phyloP scores from a whole-genome alignment of 305 asterid species.

The Petunia hybrid region DNA sequence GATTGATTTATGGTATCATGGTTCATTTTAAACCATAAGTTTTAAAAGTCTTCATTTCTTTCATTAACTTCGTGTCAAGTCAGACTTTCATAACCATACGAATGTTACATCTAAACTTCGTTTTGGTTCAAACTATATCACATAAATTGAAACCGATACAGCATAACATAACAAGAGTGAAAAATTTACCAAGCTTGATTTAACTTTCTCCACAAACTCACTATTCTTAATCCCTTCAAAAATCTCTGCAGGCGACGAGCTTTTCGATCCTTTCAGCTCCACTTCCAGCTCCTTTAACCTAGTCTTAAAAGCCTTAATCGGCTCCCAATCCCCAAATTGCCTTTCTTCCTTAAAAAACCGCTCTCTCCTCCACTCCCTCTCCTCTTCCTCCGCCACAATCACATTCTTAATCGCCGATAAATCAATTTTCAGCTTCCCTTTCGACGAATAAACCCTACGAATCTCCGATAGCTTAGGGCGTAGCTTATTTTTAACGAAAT shows the following conservation, averaged over 20 bases:
- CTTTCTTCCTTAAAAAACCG: slow-evolving; percentile 66
- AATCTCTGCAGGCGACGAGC: slow-evolving; percentile 55
- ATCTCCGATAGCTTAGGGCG: slow-evolving; percentile 79
- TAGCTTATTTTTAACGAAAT: slow-evolving; percentile 82
- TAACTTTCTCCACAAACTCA: slow-evolving; percentile 83
- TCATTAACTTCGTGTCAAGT: too few relatives aligned
- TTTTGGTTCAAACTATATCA: too few relatives aligned
- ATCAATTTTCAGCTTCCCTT: slow-evolving; percentile 69
- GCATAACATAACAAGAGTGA: background rate
- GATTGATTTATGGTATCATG: too few relatives aligned
- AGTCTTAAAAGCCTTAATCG: slow-evolving; percentile 67
- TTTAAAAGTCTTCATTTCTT: too few relatives aligned
- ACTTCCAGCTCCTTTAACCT: slow-evolving; percentile 80
- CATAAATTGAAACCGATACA: too few relatives aligned
- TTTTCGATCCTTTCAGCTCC: slow-evolving; percentile 83
- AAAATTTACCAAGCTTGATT: slow-evolving; percentile 89
- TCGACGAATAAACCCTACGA: slow-evolving; percentile 86
- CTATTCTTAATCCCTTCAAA: slow-evolving; percentile 87
- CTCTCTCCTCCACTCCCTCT: too few relatives aligned
- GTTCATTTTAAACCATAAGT: too few relatives aligned
- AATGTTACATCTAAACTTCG: too few relatives aligned
- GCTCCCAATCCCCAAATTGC: slow-evolving; percentile 87
- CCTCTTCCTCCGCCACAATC: slow-evolving; percentile 78
- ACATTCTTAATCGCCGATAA: slow-evolving; percentile 82
- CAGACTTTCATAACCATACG: too few relatives aligned